Percentiles rank a stretch among this genome's conserved stretches.
phyloP scores from a whole-genome alignment of 2,329 filamentous ascomycete species.

The Aspergillus ibericus region DNA sequence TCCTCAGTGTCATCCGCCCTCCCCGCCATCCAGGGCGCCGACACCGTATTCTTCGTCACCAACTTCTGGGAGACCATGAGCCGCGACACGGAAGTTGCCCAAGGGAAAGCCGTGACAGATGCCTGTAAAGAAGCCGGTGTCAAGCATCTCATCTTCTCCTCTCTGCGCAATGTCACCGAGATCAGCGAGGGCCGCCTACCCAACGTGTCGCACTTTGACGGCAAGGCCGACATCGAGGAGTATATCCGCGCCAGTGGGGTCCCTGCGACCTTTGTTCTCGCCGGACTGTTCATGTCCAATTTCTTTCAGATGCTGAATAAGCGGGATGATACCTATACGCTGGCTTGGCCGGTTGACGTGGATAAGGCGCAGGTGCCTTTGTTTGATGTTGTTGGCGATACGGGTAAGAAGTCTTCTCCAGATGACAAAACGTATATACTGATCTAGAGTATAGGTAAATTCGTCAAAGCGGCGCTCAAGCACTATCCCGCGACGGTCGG shows the following conservation, averaged over 20 bases:
- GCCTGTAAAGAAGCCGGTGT: slow-evolving; percentile 37
- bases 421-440: neutral
- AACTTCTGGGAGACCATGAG: slow-evolving; percentile 38
- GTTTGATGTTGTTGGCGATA: slow-evolving; percentile 41
- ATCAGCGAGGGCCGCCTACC: slow-evolving; percentile 36
- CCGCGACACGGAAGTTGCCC: slow-evolving; percentile 27
- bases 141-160: slow-evolving; percentile 45
- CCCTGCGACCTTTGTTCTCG: slow-evolving; percentile 43
- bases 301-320: slow-evolving; percentile 31
- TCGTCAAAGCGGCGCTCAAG: slow-evolving; percentile 34
- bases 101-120: slow-evolving; percentile 43
- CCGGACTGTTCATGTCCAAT: slow-evolving; percentile 49
- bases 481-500: slow-evolving; percentile 47
- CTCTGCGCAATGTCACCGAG: slow-evolving; percentile 33
- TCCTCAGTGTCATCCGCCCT: slow-evolving; percentile 41
- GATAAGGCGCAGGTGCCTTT: slow-evolving; percentile 41
- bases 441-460: slow-evolving; percentile 13
- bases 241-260: slow-evolving; percentile 39
- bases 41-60: slow-evolving; percentile 54
- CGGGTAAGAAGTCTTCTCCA: slow-evolving; percentile 3
- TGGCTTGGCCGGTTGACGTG: slow-evolving; percentile 27
- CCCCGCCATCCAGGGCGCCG: slow-evolving; percentile 44
- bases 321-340: slow-evolving; percentile 28
- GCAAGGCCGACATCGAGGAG: slow-evolving; percentile 41
- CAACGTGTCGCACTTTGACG: slow-evolving; percentile 43